Evolutionary conservation across 1,139 yeast genomes (phyloP).

Genomic region (Eremothecium coryli): DNA sequence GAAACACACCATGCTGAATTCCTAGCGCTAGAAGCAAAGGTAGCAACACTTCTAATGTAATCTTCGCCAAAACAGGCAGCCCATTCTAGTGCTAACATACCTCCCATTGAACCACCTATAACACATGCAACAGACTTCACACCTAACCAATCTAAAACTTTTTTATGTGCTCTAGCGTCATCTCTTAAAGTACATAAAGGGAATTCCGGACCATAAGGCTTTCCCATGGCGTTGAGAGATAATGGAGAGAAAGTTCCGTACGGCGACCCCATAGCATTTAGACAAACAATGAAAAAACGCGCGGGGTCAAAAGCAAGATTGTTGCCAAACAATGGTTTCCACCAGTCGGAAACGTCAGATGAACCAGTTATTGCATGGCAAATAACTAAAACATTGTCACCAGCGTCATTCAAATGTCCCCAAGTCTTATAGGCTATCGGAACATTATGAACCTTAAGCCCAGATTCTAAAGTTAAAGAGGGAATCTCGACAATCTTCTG

Average conservation of each 20-base stretch:
- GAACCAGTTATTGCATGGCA: conserved; percentile 96
- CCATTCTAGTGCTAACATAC: conserved; percentile 93
- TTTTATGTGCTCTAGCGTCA: conserved; percentile 72
- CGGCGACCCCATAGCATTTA: conserved; percentile 90
- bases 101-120: conserved; percentile 98
- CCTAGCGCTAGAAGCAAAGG: conserved; percentile 88
- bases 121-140: conserved; percentile 72
- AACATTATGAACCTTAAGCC: conserved; percentile 59
- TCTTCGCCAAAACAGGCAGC: conserved; percentile 56
- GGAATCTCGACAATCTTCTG: conserved; percentile 83
- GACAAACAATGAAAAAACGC: conserved; percentile 72
- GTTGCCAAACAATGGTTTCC: conserved; percentile 92
- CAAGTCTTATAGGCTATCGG: conserved; percentile 96
- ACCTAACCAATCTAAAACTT: conserved; percentile 63
- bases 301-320: conserved; percentile 87
- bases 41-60: conserved; percentile 65
- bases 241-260: conserved; percentile 94
- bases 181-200: conserved; percentile 89
- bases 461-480: conserved; percentile 66
- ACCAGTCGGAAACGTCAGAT: conserved; percentile 93
- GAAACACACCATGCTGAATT: conserved; percentile 98
- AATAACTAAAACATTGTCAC: conserved; percentile 71
- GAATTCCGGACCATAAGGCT: conserved; percentile 85
- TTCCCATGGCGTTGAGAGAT: conserved; percentile 61
- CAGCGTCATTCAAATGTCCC: conserved; percentile 66